phyloP scores from a whole-genome alignment of 2,329 filamentous ascomycete genomes.

The Chaetomium olivaceum region DNA sequence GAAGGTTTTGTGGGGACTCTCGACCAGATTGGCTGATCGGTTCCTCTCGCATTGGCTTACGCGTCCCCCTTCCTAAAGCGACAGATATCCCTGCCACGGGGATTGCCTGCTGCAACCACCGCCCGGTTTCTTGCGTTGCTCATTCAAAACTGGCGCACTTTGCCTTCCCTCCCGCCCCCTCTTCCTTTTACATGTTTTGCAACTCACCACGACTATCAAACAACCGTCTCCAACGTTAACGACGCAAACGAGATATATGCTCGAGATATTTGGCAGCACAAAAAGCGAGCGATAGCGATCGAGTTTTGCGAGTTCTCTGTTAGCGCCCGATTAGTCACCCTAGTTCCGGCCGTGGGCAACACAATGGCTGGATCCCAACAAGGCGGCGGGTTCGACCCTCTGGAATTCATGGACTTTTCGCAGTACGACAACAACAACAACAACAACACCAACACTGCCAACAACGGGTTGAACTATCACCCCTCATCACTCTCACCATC shows the following conservation, averaged over 20 bases:
- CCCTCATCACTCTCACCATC: slow-evolving; percentile 42
- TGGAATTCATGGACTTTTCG: slow-evolving; percentile 61
- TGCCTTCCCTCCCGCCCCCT: slow-evolving; percentile 7
- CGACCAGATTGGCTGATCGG: slow-evolving; percentile 10
- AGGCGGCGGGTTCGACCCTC: slow-evolving; percentile 47
- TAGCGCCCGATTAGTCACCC: not conserved
- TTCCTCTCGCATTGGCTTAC: slow-evolving; percentile 34
- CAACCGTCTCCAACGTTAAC: not conserved
- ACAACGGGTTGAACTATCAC: slow-evolving; percentile 46
- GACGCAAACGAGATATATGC: not conserved
- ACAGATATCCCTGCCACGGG: slow-evolving; percentile 8
- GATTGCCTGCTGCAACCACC: slow-evolving; percentile 5
- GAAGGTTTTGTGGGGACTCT: not conserved
- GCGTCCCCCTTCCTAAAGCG: slow-evolving; percentile 38
- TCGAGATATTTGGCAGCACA: slow-evolving; percentile 13
- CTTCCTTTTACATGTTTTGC: slow-evolving; percentile 6
- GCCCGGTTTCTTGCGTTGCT: slow-evolving; percentile 1
- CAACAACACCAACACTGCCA: slow-evolving; percentile 22
- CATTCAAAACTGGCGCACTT: slow-evolving; percentile 13
- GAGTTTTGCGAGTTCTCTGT: slow-evolving; percentile 32
- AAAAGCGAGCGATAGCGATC: slow-evolving; percentile 9
- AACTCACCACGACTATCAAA: not conserved
- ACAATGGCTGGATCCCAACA: slow-evolving; percentile 36
- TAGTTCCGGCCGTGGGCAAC: slow-evolving; percentile 1
- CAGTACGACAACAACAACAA: slow-evolving; percentile 61